Percentiles rank a stretch among this genome's conserved stretches.
phyloP scores from a whole-genome alignment of 202 grass and related monocot genomes.

The Miscanthus sacchariflorus region DNA sequence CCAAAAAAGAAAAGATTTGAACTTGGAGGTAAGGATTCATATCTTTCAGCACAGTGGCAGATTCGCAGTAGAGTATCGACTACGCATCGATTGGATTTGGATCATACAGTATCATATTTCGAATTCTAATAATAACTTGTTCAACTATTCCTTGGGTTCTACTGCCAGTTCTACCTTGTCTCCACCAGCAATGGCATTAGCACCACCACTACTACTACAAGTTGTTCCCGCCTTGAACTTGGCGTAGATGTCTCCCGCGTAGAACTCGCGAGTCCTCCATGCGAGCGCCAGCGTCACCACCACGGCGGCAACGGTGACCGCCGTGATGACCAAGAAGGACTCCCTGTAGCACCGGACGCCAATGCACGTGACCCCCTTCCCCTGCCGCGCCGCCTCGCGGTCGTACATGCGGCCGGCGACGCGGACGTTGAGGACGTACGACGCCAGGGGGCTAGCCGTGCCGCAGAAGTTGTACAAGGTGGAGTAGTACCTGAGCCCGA shows the following conservation, averaged over 20 bases:
- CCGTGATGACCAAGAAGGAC: slow-evolving; percentile 67
- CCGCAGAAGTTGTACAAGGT: slow-evolving; percentile 71
- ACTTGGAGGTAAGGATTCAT: too few species aligned
- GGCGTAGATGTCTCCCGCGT: slow-evolving; percentile 75
- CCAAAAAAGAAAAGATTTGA: too few species aligned
- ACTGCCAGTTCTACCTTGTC: background rate
- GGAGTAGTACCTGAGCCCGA: slow-evolving; percentile 80
- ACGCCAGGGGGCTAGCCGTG: slow-evolving; percentile 58
- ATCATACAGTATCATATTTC: too few species aligned
- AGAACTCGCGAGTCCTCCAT: slow-evolving; percentile 68
- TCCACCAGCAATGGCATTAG: background rate
- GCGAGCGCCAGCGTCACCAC: slow-evolving; percentile 57
- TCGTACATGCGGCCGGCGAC: slow-evolving; percentile 74
- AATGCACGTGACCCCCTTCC: slow-evolving; percentile 53
- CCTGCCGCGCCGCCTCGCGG: slow-evolving; percentile 53
- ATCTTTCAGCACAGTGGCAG: too few species aligned
- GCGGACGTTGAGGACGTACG: slow-evolving; percentile 70
- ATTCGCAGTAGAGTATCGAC: too few species aligned
- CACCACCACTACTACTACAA: background rate
- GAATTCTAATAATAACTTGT: too few species aligned
- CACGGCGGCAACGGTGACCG: slow-evolving; percentile 52
- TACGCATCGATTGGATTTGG: too few species aligned
- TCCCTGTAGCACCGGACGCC: slow-evolving; percentile 61
- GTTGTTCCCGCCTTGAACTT: slow-evolving; percentile 47
- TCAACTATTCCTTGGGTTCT: background rate